Conservation (phyloP, 352 stramenopile genomes). For the Phytophthora cactorum region DNA sequence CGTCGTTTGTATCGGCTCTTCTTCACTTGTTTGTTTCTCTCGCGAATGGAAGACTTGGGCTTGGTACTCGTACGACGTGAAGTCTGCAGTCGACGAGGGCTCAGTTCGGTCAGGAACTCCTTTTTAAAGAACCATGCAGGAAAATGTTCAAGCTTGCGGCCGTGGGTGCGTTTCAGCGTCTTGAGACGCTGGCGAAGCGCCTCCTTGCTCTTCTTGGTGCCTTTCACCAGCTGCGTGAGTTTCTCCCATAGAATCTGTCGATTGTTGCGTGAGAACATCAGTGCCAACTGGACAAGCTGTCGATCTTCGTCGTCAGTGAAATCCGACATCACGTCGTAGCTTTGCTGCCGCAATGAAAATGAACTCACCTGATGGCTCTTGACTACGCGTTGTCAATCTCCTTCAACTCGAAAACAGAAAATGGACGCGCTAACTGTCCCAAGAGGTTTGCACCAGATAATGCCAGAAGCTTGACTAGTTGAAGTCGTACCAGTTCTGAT, state of each 20-base stretch:
- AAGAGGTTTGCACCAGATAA: neutral
- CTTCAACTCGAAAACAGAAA: conserved; percentile 26
- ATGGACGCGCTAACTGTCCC: conserved; percentile 16
- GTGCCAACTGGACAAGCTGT: conserved; percentile 57
- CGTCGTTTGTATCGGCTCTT: conserved; percentile 4
- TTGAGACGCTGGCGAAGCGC: conserved; percentile 58
- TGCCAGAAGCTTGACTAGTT: neutral
- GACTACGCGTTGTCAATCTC: conserved; percentile 31
- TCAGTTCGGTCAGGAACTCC: neutral
- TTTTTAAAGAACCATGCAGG: conserved; percentile 51
- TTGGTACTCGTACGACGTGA: conserved; percentile 1
- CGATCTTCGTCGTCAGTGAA: conserved; percentile 65
- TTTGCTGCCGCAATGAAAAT: conserved; percentile 1
- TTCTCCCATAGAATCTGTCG: conserved; percentile 41
- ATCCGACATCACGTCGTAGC: conserved; percentile 44
- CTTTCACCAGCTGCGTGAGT: conserved; percentile 37
- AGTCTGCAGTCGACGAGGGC: neutral
- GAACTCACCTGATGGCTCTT: conserved; percentile 17
- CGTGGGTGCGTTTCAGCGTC: conserved; percentile 61
- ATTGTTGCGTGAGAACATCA: conserved; percentile 11
- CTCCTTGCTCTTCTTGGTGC: conserved; percentile 39
- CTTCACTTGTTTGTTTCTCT: conserved; percentile 8
- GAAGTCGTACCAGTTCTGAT: conserved; percentile 9
- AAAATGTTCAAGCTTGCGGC: conserved; percentile 37
- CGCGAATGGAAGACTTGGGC: neutral